Percentiles rank a stretch among this genome's conserved stretches.
These are phyloP conservation scores for Rhizopus sp. DNA, from an alignment of 371 early-diverging fungal species.

Conservation along the genomic window DNA sequence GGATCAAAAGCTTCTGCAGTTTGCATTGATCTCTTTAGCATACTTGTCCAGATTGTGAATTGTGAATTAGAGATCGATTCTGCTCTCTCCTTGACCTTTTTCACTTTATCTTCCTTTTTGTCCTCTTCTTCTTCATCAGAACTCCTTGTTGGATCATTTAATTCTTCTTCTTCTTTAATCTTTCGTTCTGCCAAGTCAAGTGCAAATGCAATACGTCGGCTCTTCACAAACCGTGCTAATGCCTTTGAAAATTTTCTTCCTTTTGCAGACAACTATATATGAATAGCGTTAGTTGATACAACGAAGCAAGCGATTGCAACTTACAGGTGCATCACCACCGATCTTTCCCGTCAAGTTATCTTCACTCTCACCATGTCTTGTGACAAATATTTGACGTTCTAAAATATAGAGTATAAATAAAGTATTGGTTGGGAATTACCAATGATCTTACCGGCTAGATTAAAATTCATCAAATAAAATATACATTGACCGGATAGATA, in stretches of 20 bases:
- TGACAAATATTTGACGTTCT: slow-evolving; percentile 78
- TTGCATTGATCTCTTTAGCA: slow-evolving; percentile 70
- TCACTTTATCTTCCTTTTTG: slow-evolving; percentile 10
- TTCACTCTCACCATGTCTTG: slow-evolving; percentile 79
- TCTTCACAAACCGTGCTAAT: slow-evolving; percentile 65
- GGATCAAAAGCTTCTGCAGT: slow-evolving; percentile 72
- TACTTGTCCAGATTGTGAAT: slow-evolving; percentile 78
- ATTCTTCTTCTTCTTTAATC: slow-evolving; percentile 32
- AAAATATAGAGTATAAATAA: slow-evolving; percentile 24
- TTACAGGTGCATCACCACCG: slow-evolving; percentile 82
- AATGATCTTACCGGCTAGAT: slow-evolving; percentile 44
- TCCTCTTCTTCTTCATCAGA: slow-evolving; percentile 28
- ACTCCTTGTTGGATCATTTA: slow-evolving; percentile 31
- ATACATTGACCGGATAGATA: slow-evolving; percentile 82
- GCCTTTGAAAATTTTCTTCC: slow-evolving; percentile 70
- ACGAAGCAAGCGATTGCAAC: neutral
- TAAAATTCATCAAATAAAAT: slow-evolving; percentile 85
- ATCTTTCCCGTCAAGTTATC: slow-evolving; percentile 60
- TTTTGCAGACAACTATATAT: slow-evolving; percentile 48
- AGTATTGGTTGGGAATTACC: neutral
- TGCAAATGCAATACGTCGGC: slow-evolving; percentile 44
- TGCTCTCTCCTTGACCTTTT: slow-evolving; percentile 27
- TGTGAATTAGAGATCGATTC: slow-evolving; percentile 39
- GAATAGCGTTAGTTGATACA: neutral
- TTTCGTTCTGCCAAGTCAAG: slow-evolving; percentile 34